phyloP scores from a whole-genome alignment of 164 flowering plant species.

The Buxus sempervirens region DNA sequence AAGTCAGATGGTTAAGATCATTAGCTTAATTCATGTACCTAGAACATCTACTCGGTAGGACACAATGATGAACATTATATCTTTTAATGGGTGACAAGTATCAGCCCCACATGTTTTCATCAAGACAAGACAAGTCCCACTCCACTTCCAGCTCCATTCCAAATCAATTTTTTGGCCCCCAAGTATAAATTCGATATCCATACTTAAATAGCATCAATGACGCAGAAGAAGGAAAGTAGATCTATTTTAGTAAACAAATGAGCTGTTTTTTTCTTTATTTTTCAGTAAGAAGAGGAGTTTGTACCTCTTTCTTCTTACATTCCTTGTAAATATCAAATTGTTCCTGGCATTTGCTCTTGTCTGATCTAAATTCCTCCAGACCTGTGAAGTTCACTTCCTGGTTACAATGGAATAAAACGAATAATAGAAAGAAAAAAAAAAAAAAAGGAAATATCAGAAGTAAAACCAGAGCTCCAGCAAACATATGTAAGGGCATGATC shows the following conservation, averaged over 20 bases:
- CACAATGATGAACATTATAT: not conserved
- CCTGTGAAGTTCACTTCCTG: conserved; percentile 41
- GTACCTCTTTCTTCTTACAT: conserved; percentile 84
- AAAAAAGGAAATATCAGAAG: too few species aligned
- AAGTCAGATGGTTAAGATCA: not conserved
- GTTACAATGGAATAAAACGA: not conserved
- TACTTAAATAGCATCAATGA: not conserved
- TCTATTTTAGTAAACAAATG: not conserved
- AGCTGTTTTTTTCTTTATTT: too few species aligned
- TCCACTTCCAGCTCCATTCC: not conserved
- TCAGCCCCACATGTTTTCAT: not conserved
- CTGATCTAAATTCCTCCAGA: conserved; percentile 55
- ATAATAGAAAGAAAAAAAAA: too few species aligned
- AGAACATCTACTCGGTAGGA: not conserved
- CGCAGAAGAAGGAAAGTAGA: not conserved
- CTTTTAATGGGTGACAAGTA: not conserved
- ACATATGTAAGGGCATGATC: too few species aligned
- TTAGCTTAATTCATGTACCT: not conserved
- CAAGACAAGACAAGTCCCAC: not conserved
- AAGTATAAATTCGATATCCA: not conserved
- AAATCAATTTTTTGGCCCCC: not conserved
- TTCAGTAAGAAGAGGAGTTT: not conserved
- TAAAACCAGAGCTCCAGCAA: too few species aligned
- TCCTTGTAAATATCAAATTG: conserved; percentile 93
- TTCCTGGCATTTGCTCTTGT: conserved; percentile 90